Evolutionary conservation across 345 rosid genomes (phyloP), one percentile per base, ranked within the genome.

Genomic region (Gossypium bickii): DNA sequence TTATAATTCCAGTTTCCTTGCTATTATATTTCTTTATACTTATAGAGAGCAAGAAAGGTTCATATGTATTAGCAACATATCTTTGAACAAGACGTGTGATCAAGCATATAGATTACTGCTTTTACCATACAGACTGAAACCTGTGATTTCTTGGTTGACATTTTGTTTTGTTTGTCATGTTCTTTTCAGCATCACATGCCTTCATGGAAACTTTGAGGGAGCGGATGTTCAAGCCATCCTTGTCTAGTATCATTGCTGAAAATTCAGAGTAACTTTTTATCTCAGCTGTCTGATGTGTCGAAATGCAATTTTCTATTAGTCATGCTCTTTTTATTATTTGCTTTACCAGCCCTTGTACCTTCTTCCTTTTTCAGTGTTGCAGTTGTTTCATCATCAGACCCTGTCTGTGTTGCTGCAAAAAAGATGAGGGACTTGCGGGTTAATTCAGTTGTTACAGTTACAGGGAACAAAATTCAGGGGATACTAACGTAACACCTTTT

Each of bases 161-260:
- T 67, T 24, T 53, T 43, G 24, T 25, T 77, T 55, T 34, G 38
- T 53, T 59, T 72, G 10, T 44, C 55, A 38, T 75, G 25, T 16
- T 75, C 20, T 69, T 27, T 81, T 67, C 87, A 89, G 99, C 90
- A 17, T 94, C 97, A 10, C 81, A 83, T 80, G 88, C 94, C 58
- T 96, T 96, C 74, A 88, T 96, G 43, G 98, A 96, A 70, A 96
- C 98, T 56, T 79, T 96, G 86, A 90, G 97, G 81, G 99, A 96
- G 72, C 86, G 90, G 73, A 90, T 96, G 94, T 93, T 96, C 86
- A 96, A 96, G 80, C 99, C 99, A 12, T 83, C 97, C 15, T 84
- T 96, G 84, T 90, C 98, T 41, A 89, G 93, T 45, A 90, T 96
- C 62, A 85, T 93, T 76, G 81, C 89, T 2, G 99, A 96, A 48